A percentile compares a stretch with the other conserved stretches of the same genome.
Evolutionary conservation across 352 stramenopile species (phyloP).

Genomic region (Pythium folliculosum): DNA sequence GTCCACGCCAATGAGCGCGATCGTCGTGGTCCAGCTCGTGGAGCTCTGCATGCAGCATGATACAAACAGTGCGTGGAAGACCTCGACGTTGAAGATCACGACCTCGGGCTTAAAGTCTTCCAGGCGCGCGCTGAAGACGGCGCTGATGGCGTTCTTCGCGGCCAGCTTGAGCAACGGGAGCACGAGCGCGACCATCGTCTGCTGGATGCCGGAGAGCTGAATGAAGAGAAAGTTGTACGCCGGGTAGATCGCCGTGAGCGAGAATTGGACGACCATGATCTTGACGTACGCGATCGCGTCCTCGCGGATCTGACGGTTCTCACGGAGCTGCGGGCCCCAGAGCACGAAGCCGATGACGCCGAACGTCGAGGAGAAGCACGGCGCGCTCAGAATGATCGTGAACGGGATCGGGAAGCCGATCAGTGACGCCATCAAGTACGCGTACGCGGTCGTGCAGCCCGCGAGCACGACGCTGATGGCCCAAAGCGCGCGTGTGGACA

Average conservation of each 20-base stretch:
- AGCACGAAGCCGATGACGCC: conserved; percentile 17
- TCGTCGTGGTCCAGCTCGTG: neutral
- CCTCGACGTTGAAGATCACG: conserved; percentile 20
- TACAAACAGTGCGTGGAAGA: conserved; percentile 18
- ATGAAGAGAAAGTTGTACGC: conserved; percentile 24
- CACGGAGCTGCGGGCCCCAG: neutral
- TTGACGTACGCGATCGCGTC: conserved; percentile 6
- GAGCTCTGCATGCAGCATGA: conserved; percentile 20
- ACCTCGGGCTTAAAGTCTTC: conserved; percentile 34
- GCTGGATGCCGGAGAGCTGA: conserved; percentile 3
- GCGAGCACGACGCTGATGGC: neutral
- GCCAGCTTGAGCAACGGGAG: conserved; percentile 46
- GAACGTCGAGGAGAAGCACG: conserved; percentile 5
- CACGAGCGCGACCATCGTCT: conserved; percentile 25
- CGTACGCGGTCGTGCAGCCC: neutral
- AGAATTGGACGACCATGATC: conserved; percentile 4
- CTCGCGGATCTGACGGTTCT: neutral
- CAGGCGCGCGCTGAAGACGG: conserved; percentile 2
- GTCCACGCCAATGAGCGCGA: conserved; percentile 3
- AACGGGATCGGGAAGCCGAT: conserved; percentile 21
- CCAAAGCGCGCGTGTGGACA: conserved; percentile 1
- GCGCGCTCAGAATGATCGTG: conserved; percentile 26
- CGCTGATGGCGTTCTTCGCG: conserved; percentile 37
- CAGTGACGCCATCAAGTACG: neutral
- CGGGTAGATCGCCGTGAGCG: conserved; percentile 17